phyloP scores from a whole-genome alignment of 2,329 filamentous ascomycete genomes.

The Scolecobasidium constrictum region DNA sequence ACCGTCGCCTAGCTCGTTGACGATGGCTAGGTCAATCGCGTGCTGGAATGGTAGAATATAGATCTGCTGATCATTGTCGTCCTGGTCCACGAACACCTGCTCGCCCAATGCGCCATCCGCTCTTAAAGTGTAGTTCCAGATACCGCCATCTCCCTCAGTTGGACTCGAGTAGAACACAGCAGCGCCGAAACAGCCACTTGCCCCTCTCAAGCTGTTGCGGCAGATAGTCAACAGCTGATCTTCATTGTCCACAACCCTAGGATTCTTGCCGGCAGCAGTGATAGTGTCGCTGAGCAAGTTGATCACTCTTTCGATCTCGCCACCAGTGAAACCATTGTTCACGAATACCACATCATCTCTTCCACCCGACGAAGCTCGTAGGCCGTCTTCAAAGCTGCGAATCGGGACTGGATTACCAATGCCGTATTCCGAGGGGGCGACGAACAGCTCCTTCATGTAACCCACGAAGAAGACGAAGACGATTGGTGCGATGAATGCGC shows the following conservation, averaged over 20 bases:
- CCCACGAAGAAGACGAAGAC: slow-evolving; percentile 42
- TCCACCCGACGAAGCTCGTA: slow-evolving; percentile 45
- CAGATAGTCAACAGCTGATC: slow-evolving; percentile 53
- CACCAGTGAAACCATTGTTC: slow-evolving; percentile 57
- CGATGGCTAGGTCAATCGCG: slow-evolving; percentile 66
- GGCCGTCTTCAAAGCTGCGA: slow-evolving; percentile 52
- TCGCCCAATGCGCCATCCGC: slow-evolving; percentile 60
- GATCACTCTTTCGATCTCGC: slow-evolving; percentile 64
- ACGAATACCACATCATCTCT: slow-evolving; percentile 67
- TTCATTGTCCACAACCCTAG: slow-evolving; percentile 44
- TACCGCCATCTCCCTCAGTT: slow-evolving; percentile 46
- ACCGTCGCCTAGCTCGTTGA: slow-evolving; percentile 30
- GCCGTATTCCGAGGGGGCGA: slow-evolving; percentile 65
- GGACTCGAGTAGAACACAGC: slow-evolving; percentile 69
- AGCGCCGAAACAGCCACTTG: slow-evolving; percentile 44
- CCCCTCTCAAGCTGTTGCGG: slow-evolving; percentile 33
- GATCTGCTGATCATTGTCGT: slow-evolving; percentile 63
- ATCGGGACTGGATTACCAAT: slow-evolving; percentile 54
- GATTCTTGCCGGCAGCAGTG: slow-evolving; percentile 41
- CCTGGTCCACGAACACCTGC: slow-evolving; percentile 50
- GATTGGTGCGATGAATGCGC: slow-evolving; percentile 46
- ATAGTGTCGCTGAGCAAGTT: slow-evolving; percentile 49
- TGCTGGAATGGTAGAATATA: slow-evolving; percentile 72
- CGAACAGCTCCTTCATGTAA: slow-evolving; percentile 74
- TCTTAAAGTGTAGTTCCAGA: slow-evolving; percentile 82